phyloP scores from a whole-genome alignment of 768 basidiomycete species.

The Fibroporia radiculosa region DNA sequence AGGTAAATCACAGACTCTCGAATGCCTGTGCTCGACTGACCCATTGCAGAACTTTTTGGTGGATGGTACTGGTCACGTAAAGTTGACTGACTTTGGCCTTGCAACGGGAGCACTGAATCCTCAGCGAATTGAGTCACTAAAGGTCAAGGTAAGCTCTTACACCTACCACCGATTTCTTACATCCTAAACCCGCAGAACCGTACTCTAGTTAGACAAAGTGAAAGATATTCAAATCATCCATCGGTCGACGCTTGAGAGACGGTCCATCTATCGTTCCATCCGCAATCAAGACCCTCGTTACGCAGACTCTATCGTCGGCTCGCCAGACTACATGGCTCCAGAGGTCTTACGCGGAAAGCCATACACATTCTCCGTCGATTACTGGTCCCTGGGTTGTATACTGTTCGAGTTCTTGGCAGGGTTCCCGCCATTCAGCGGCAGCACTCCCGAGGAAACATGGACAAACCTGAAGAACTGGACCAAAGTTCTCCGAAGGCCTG shows the following conservation, averaged over 20 bases:
- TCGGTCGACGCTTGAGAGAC: slow-evolving; percentile 88
- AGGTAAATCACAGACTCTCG: slow-evolving; percentile 44
- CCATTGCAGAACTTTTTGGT: slow-evolving; percentile 84
- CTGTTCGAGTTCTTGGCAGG: slow-evolving; percentile 95
- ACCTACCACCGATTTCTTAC: not conserved
- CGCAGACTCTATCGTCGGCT: slow-evolving; percentile 96
- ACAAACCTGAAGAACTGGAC: slow-evolving; percentile 98
- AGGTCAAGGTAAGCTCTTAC: slow-evolving; percentile 61
- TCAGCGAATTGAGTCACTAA: slow-evolving; percentile 87
- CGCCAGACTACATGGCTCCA: slow-evolving; percentile 98
- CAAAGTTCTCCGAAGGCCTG: slow-evolving; percentile 82
- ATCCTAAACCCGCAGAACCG: slow-evolving; percentile 4
- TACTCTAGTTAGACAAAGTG: slow-evolving; percentile 80
- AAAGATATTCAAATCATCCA: slow-evolving; percentile 88
- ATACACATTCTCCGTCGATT: slow-evolving; percentile 95
- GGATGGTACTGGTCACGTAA: slow-evolving; percentile 93
- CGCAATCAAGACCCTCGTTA: slow-evolving; percentile 86
- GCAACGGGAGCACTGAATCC: slow-evolving; percentile 96
- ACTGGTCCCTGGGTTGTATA: slow-evolving; percentile 98
- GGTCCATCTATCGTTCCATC: slow-evolving; percentile 90
- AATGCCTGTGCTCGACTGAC: not conserved
- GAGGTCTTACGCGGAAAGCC: slow-evolving; percentile 91
- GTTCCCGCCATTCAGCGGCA: slow-evolving; percentile 96
- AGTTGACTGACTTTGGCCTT: slow-evolving; percentile 94
- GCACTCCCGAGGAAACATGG: slow-evolving; percentile 97